These are phyloP conservation scores for Heterobasidion parviporum DNA, from an alignment of 1,284 basidiomycete species.

Conservation along the genomic window DNA sequence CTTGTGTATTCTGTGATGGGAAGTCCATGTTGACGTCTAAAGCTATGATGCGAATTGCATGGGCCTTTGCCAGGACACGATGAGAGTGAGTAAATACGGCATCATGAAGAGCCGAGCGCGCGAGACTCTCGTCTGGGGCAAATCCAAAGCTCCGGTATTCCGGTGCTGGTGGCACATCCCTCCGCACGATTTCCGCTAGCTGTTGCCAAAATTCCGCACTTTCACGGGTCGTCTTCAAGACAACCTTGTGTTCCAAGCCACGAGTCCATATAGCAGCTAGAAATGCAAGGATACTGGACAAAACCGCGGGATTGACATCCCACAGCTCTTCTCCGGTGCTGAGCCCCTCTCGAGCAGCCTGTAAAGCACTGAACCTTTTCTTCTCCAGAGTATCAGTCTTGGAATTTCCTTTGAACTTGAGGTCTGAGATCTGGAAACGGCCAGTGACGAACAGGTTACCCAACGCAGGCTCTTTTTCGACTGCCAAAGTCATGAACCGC, in stretches of 20 bases:
- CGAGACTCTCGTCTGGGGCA: constrained; percentile 39
- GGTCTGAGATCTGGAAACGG: constrained; percentile 44
- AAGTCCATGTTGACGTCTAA: constrained; percentile 58
- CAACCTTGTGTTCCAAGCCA: constrained; percentile 63
- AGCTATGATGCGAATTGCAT: constrained; percentile 66
- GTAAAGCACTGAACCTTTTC: constrained; percentile 42
- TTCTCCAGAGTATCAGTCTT: constrained; percentile 15
- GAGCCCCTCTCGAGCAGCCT: constrained; percentile 59
- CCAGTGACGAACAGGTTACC: constrained; percentile 78
- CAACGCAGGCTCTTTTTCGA: constrained; percentile 84
- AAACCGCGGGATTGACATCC: constrained; percentile 67
- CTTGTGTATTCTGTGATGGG: constrained; percentile 25
- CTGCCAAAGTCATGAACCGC: constrained; percentile 76
- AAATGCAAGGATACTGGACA: constrained; percentile 74
- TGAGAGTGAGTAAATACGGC: constrained; percentile 59
- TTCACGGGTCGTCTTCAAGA: constrained; percentile 47
- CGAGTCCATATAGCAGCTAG: constrained; percentile 80
- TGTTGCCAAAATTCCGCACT: constrained; percentile 58
- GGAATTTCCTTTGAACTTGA: constrained; percentile 30
- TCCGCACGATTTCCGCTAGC: constrained; percentile 50
- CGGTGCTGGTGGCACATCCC: constrained; percentile 60
- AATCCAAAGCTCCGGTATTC: constrained; percentile 49
- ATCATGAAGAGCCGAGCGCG: constrained; percentile 51
- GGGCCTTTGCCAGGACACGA: constrained; percentile 66
- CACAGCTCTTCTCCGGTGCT: constrained; percentile 65